Base-by-base conservation (phyloP, 2,329 filamentous ascomycete species). In the Dactylellina parvicollis region DNA sequence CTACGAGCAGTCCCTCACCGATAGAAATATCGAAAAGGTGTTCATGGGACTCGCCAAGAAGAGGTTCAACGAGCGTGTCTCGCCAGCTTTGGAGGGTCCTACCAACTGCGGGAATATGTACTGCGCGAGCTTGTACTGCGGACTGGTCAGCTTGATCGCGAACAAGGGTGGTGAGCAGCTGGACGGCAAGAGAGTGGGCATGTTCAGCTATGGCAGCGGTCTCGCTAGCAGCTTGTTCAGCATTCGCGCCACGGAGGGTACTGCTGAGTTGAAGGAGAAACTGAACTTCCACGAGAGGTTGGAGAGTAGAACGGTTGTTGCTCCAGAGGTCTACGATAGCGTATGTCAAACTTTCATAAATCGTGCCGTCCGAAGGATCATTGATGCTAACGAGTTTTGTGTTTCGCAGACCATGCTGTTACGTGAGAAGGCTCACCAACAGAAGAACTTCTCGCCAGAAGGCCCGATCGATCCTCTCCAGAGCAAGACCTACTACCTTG, bases 31-130 rank as follows among this genome's bases (percentile, higher is more conserved):
- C 38, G 91, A 95, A 85, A 95, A 94, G 87, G 89, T 89, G 75
- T 95, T 95, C 81, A 91, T 95, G 89, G 85, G 80, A 67, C 85
- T 94, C 77, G 89, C 89, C 81, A 94, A 95, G 87, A 93, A 93
- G 86, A 87, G 87, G 78, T 94, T 91, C 83, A 86, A 87, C 80
- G 90, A 93, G 82, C 89, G 91, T 78, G 89, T 95, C 77, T 84
- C 85, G 80, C 89, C 90, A 57, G 84, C 85, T 78, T 89, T 91
- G 80, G 86, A 92, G 82, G 89, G 92, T 34, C 88, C 91, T 76
- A 93, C 90, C 76, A 86, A 90, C 81, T 91, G 89, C 81, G 84
- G 84, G 79, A 88, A 88, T 81, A 88, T 87, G 86, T 88, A 88
- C 80, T 85, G 83, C 73, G 86, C 85, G 47, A 87, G 85, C 78